Evolutionary conservation across 164 flowering plant genomes (phyloP).

Genomic region (Magnolia kwangsiensis): DNA sequence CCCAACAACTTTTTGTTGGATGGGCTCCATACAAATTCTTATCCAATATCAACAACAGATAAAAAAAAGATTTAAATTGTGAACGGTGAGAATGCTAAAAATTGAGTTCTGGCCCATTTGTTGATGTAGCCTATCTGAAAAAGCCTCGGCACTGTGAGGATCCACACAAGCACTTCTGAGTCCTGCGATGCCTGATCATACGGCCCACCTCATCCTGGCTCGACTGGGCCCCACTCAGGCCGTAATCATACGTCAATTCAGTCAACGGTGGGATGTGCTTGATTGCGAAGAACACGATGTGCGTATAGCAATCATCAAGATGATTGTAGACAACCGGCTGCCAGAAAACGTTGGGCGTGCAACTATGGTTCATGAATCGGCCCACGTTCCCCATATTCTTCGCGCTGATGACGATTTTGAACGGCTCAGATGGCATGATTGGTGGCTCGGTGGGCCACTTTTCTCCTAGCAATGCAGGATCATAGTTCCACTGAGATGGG

Average conservation of each 20-base stretch:
- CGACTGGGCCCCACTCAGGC: background rate
- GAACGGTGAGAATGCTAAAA: too few species aligned
- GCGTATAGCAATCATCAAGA: slow-evolving; percentile 29
- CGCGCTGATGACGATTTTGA: slow-evolving; percentile 30
- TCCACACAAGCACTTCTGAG: slow-evolving; percentile 42
- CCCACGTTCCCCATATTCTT: too few species aligned
- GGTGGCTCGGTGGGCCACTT: slow-evolving; percentile 11
- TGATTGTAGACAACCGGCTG: slow-evolving; percentile 47
- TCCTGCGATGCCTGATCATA: slow-evolving; percentile 10
- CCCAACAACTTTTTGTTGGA: too few species aligned
- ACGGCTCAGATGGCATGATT: slow-evolving; percentile 17
- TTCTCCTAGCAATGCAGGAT: slow-evolving; percentile 27
- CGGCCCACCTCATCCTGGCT: background rate
- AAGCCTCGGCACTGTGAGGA: slow-evolving; percentile 40
- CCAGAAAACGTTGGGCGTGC: slow-evolving; percentile 58
- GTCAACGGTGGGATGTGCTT: slow-evolving; percentile 66
- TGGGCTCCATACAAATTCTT: too few species aligned
- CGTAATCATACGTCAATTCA: slow-evolving; percentile 21
- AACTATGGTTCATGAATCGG: too few species aligned
- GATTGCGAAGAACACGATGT: slow-evolving; percentile 53
- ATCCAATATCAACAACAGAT: too few species aligned
- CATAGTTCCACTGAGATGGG: background rate
- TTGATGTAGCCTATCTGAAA: background rate
- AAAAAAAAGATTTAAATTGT: too few species aligned
- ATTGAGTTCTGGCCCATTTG: too few species aligned